Percentiles rank a stretch among this genome's conserved stretches.
Conservation (phyloP, 1,284 basidiomycete genomes). For the Ceratobasidium sp. region DNA sequence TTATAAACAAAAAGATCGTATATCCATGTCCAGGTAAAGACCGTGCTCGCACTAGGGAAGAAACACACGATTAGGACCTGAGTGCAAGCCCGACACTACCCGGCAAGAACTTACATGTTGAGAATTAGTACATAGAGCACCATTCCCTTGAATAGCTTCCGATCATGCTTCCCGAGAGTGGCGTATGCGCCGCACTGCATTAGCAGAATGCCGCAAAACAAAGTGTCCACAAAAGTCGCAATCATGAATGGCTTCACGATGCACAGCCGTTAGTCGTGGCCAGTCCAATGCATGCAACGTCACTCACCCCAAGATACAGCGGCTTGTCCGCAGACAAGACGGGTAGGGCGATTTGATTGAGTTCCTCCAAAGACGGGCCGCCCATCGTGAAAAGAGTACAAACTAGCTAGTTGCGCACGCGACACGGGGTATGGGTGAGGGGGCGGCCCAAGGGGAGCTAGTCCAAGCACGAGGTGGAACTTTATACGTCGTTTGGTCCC, state of each 20-base stretch:
- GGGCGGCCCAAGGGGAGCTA: neutral
- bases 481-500: too few species aligned
- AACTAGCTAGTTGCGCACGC: too few species aligned
- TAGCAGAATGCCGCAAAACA: constrained; percentile 32
- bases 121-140: constrained; percentile 30
- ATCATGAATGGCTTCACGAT: constrained; percentile 31
- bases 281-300: neutral
- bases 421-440: neutral
- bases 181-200: constrained; percentile 41
- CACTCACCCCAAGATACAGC: constrained; percentile 32
- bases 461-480: too few species aligned
- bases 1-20: constrained; percentile 44
- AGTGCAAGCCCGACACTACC: neutral
- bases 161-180: constrained; percentile 17
- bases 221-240: constrained; percentile 29
- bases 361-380: constrained; percentile 32
- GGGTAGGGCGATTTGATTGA: constrained; percentile 25
- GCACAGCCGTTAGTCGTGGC: neutral
- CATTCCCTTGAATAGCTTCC: constrained; percentile 25
- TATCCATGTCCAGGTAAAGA: constrained; percentile 44
- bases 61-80: neutral
- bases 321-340: constrained; percentile 28
- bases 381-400: constrained; percentile 27
- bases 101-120: constrained; percentile 20
- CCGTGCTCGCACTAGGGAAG: constrained; percentile 14